phyloP scores from a whole-genome alignment of 306 rosid species.

The Aeschynomene evenia region DNA sequence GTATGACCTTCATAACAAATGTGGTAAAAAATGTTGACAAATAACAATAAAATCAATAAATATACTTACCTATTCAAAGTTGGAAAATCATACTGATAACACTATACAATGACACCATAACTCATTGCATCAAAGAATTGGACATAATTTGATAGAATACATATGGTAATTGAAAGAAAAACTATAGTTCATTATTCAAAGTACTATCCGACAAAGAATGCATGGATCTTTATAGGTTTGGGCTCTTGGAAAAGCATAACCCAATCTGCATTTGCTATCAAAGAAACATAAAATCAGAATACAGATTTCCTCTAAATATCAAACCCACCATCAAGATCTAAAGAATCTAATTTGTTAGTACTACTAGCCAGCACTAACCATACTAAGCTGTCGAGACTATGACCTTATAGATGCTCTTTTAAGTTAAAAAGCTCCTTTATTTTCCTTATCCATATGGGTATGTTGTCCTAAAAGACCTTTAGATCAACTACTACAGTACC shows the following conservation, averaged over 20 bases:
- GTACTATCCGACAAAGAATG: not conserved
- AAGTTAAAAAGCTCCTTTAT: not conserved
- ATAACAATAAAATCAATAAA: too few species aligned
- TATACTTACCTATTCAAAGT: too few species aligned
- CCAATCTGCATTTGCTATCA: not conserved
- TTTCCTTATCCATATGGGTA: conserved; percentile 20
- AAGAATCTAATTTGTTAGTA: not conserved
- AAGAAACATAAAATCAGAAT: not conserved
- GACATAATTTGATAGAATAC: not conserved
- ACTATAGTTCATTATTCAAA: not conserved
- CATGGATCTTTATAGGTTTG: not conserved
- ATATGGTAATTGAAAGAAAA: not conserved
- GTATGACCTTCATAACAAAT: too few species aligned
- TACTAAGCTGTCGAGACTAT: conserved; percentile 33
- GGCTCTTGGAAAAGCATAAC: not conserved
- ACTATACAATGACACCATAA: too few species aligned
- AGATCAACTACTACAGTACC: conserved; percentile 5
- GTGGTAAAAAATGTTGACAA: too few species aligned
- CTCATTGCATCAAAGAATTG: too few species aligned
- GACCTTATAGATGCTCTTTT: not conserved
- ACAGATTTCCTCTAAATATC: not conserved
- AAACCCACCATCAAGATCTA: conserved; percentile 9
- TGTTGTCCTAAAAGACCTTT: conserved; percentile 7
- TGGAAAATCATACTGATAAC: too few species aligned
- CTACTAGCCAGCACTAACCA: conserved; percentile 22